Percentiles rank a stretch among this genome's conserved stretches.
These are phyloP conservation scores for Verticillium isaacii DNA, from an alignment of 2,329 filamentous ascomycete genomes.

Conservation along the genomic window DNA sequence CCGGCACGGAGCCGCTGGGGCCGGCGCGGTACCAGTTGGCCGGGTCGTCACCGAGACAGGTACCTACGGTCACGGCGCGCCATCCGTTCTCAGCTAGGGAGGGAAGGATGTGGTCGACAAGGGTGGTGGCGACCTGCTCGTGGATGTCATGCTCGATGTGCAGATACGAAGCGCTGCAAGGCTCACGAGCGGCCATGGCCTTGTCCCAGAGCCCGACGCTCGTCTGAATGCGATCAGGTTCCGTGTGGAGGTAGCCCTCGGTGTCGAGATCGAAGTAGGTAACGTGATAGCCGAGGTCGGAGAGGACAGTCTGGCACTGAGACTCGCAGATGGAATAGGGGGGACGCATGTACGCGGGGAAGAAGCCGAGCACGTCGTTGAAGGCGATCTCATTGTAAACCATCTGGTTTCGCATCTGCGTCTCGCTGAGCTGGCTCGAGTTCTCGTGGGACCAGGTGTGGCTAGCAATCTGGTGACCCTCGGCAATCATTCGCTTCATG, in stretches of 20 bases:
- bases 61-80: conserved; percentile 35
- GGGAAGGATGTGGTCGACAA: conserved; percentile 26
- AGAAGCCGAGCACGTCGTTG: conserved; percentile 34
- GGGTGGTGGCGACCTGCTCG: conserved; percentile 34
- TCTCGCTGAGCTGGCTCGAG: conserved; percentile 26
- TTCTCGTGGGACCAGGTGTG: conserved; percentile 44
- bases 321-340: conserved; percentile 15
- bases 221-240: conserved; percentile 17
- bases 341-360: conserved; percentile 40
- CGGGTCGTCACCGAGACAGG: conserved; percentile 37
- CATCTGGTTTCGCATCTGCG: conserved; percentile 33
- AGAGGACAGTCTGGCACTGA: conserved; percentile 6
- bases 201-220: conserved; percentile 28
- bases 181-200: conserved; percentile 19
- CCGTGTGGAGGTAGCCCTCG: conserved; percentile 14
- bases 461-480: conserved; percentile 43
- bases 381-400: conserved; percentile 40
- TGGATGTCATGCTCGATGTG: conserved; percentile 39
- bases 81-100: conserved; percentile 19
- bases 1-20: conserved; percentile 3
- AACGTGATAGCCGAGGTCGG: conserved; percentile 9
- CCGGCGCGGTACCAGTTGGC: conserved; percentile 41
- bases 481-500: conserved; percentile 34
- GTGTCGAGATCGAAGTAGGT: conserved; percentile 20
- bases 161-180: conserved; percentile 17